Evolutionary conservation across 2,329 filamentous ascomycete species (phyloP).

Genomic region (Pseudonectria buxi): DNA sequence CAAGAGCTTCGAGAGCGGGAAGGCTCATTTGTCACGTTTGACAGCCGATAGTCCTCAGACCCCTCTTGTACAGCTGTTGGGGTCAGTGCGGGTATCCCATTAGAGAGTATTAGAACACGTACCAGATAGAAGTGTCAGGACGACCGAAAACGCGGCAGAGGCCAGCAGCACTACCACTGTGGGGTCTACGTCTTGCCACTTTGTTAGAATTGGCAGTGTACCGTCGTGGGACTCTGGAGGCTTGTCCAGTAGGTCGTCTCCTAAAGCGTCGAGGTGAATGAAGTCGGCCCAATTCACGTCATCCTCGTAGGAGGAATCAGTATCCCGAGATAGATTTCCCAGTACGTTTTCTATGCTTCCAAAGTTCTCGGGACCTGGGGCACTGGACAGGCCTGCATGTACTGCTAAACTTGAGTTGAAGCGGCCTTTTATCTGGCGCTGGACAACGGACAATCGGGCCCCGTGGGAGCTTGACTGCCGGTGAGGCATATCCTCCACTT

Average conservation of each 20-base stretch:
- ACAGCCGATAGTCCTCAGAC: conserved; percentile 4
- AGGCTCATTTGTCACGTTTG: conserved; percentile 2
- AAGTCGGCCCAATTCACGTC: conserved; percentile 8
- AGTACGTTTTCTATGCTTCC: conserved; percentile 4
- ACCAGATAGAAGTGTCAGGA: conserved; percentile 12
- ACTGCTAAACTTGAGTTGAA: no score
- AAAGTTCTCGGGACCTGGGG: conserved; percentile 1
- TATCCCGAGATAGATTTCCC: conserved; percentile 4
- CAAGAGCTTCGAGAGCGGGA: conserved; percentile 10
- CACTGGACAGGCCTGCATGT: conserved; percentile 1
- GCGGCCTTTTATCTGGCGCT: conserved; percentile 11
- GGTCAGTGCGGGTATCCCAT: not conserved
- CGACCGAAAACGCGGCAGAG: conserved; percentile 17
- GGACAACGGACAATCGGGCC: conserved; percentile 9
- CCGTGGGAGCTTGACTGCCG: conserved; percentile 5
- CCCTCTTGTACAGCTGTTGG: conserved; percentile 14
- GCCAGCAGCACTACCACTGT: conserved; percentile 12
- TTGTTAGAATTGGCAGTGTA: not conserved
- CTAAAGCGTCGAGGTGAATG: conserved; percentile 10
- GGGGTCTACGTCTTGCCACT: conserved; percentile 7
- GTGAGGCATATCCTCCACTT: conserved; percentile 3
- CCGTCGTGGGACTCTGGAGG: not conserved
- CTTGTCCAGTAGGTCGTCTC: conserved; percentile 1
- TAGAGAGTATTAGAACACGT: not conserved
- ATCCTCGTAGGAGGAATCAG: conserved; percentile 5